Evolutionary conservation across 1,284 basidiomycete species (phyloP).

Genomic region (Lignosus rhinocerotis): DNA sequence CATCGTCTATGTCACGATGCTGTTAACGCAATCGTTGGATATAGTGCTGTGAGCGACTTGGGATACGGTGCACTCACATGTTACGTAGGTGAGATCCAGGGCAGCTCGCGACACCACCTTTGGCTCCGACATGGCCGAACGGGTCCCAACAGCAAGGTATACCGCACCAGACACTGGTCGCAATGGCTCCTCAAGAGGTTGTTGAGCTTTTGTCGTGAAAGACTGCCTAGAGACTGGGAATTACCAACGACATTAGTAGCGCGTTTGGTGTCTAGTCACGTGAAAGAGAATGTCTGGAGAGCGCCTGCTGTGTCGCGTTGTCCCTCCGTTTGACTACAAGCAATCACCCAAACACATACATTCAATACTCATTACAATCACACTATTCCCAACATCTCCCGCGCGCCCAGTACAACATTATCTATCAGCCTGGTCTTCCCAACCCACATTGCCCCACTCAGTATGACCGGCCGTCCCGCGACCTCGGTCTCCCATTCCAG

Average conservation of each 20-base stretch:
- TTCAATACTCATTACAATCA: too few relatives aligned
- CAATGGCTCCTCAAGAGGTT: too few relatives aligned
- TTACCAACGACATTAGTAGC: too few relatives aligned
- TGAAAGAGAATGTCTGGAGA: too few relatives aligned
- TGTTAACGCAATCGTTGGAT: constrained; percentile 15
- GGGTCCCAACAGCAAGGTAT: too few relatives aligned
- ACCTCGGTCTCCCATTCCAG: constrained; percentile 28
- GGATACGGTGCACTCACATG: constrained; percentile 48
- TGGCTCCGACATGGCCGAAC: not conserved
- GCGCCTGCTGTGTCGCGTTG: too few relatives aligned
- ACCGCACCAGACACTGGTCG: too few relatives aligned
- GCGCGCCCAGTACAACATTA: constrained; percentile 79
- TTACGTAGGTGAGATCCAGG: constrained; percentile 66
- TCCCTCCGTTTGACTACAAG: too few relatives aligned
- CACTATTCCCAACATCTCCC: constrained; percentile 21
- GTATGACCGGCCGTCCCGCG: constrained; percentile 54
- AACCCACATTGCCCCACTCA: constrained; percentile 90
- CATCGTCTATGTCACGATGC: constrained; percentile 53
- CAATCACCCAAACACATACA: too few relatives aligned
- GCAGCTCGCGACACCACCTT: constrained; percentile 18
- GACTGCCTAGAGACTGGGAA: too few relatives aligned
- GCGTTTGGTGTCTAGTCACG: too few relatives aligned
- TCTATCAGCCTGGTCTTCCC: constrained; percentile 92
- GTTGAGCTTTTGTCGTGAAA: too few relatives aligned
- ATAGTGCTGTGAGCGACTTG: not conserved